phyloP scores from a whole-genome alignment of 2,329 filamentous ascomycete genomes.

The Pyrenochaeta sp. region DNA sequence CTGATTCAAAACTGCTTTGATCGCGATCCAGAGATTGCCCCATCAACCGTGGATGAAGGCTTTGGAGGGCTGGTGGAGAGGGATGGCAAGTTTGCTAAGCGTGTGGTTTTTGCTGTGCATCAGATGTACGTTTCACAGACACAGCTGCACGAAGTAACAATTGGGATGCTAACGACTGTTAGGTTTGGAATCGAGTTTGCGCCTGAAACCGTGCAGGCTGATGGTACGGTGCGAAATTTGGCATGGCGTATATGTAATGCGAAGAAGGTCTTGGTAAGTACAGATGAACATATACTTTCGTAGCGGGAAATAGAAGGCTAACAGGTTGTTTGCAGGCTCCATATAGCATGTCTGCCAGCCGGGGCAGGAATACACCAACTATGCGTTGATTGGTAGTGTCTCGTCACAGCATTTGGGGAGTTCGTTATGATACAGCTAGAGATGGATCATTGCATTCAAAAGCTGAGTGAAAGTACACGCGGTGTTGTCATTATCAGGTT shows the following conservation, averaged over 20 bases:
- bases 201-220: conserved; percentile 87
- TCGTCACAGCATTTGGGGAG: too few species aligned
- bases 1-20: conserved; percentile 93
- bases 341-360: conserved; percentile 57
- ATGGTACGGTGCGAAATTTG: conserved; percentile 87
- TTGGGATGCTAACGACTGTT: conserved; percentile 3
- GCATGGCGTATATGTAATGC: conserved; percentile 96
- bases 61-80: conserved; percentile 88
- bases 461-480: too few species aligned
- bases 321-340: conserved; percentile 45
- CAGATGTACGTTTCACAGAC: conserved; percentile 73
- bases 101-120: conserved; percentile 91
- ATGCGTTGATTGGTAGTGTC: too few species aligned
- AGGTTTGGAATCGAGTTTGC: conserved; percentile 93
- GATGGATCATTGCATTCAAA: too few species aligned
- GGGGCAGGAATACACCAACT: conserved; percentile 50
- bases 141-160: too few species aligned
- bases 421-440: too few species aligned
- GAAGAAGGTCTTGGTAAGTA: conserved; percentile 89
- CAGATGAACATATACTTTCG: too few species aligned
- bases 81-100: conserved; percentile 85
- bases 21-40: conserved; percentile 88
- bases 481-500: too few species aligned
- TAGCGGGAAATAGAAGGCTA: too few species aligned
- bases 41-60: conserved; percentile 76